Base-by-base conservation (phyloP, 257 asterid genomes). In the Anisodus acutangulus region DNA sequence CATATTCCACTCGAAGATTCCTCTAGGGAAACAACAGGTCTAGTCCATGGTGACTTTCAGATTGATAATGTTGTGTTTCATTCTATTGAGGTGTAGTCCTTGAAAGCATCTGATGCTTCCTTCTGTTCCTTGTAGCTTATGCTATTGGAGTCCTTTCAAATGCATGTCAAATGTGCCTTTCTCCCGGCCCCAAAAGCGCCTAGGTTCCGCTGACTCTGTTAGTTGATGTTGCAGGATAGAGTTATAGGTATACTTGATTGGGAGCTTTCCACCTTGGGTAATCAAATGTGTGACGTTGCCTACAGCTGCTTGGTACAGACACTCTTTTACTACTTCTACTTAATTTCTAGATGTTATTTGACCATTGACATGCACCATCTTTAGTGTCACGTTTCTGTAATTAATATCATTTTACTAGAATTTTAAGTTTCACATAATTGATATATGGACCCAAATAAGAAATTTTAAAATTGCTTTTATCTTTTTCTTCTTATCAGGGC, bases 1-100 rank as follows among this genome's bases (percentile, higher is more conserved):
- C 91, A 92, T 83, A 93, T 95, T 86, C 98, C 99, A 57, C 87
- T 59, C 47, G 99, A 97, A 89, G 99, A 97, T 92, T 89, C 97
- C 84, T 92, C 97, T n/a, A 97, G 96, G 85, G 87, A 89, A 72
- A 89, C 93, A 22, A 90, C 97, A 16, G 98, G 99, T 87, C 88
- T 97, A 86, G 99, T 97, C 84, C 99, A 97, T 84, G 99, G 99
- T 9, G 99, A 97, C 90, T 97, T 92, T 89, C 97, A 98, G 79
- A 89, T 97, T 10, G 99, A 95, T 91, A 97, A 97, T 90, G 87
- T 97, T 86, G 97, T 97, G 51, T 94, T 97, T 91, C 99, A 97
- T 92, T 98, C 98, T 78, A 92, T 88, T 59, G 98, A 97, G 98
- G 98, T 94, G 80, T 82, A 83, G 86, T 85, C 74, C 83, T 86